Conservation (phyloP, 2,329 filamentous ascomycete species). For the Hirsutella rhossiliensis region DNA sequence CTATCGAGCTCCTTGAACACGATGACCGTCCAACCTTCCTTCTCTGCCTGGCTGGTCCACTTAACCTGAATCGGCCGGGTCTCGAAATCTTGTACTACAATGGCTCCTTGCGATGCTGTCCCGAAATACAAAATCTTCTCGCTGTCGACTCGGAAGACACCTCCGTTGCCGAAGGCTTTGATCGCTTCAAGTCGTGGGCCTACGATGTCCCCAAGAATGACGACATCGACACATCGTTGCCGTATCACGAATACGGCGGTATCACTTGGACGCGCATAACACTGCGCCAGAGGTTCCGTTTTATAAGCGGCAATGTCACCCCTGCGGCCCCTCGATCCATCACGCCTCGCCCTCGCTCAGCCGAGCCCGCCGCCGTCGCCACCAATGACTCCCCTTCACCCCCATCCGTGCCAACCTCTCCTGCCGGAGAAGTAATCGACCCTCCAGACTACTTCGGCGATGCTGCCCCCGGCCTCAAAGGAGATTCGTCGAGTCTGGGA, state of each 20-base stretch:
- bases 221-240: conserved; percentile 37
- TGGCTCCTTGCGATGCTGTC: conserved; percentile 46
- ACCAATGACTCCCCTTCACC: conserved; percentile 4
- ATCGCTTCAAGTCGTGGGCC: conserved; percentile 59
- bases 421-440: conserved; percentile 17
- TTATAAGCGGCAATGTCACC: conserved; percentile 47
- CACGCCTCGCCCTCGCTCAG: conserved; percentile 24
- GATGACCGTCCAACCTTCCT: conserved; percentile 69
- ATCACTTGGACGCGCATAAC: conserved; percentile 61
- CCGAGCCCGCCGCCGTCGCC: conserved; percentile 17
- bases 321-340: conserved; percentile 20
- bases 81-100: conserved; percentile 59
- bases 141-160: conserved; percentile 33
- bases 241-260: conserved; percentile 49
- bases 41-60: conserved; percentile 50
- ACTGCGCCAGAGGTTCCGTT: conserved; percentile 53
- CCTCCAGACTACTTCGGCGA: conserved; percentile 32
- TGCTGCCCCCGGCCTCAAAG: conserved; percentile 5
- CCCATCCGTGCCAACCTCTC: conserved; percentile 22
- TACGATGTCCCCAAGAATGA: conserved; percentile 36
- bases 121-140: conserved; percentile 44
- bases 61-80: conserved; percentile 39
- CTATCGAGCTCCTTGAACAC: conserved; percentile 62
- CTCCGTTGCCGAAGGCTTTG: conserved; percentile 34
- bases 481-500: background rate